A percentile compares a stretch with the other conserved stretches of the same genome.
These are phyloP conservation scores for Neofusicoccum umdonicola DNA, from an alignment of 2,329 filamentous ascomycete genomes.

Conservation along the genomic window DNA sequence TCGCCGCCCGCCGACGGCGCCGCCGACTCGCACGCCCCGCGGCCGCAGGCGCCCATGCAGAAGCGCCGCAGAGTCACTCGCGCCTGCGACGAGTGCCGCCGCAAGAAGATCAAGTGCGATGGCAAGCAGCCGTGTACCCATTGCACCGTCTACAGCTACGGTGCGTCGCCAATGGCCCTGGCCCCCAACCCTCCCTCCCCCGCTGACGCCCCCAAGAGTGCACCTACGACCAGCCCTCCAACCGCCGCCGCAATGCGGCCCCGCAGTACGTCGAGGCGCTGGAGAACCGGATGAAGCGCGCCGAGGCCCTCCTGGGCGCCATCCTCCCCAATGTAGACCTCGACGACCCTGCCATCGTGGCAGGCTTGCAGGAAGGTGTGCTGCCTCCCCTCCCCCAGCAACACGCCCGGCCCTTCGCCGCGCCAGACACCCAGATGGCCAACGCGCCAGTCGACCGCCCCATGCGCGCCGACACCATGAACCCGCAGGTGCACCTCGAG, in stretches of 20 bases:
- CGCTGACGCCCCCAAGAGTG: constrained; percentile 62
- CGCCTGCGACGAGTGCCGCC: constrained; percentile 43
- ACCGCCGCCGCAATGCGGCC: constrained; percentile 82
- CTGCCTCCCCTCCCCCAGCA: constrained; percentile 39
- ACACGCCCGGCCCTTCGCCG: constrained; percentile 9
- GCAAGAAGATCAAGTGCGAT: constrained; percentile 57
- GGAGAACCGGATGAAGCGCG: constrained; percentile 77
- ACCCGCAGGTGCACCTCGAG: constrained; percentile 21
- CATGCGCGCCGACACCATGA: constrained; percentile 8
- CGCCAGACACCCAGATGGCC: not conserved
- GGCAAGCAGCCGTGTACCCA: constrained; percentile 67
- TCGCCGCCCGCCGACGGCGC: not conserved
- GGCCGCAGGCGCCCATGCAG: constrained; percentile 15
- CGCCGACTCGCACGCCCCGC: not conserved
- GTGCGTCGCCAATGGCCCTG: constrained; percentile 48
- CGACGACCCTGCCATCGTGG: constrained; percentile 79
- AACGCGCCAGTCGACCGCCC: not conserved
- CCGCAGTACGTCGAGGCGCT: constrained; percentile 91
- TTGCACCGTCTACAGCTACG: constrained; percentile 97
- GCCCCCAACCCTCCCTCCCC: not conserved
- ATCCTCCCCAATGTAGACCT: constrained; percentile 82
- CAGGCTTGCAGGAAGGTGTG: constrained; percentile 67
- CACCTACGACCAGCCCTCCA: constrained; percentile 93
- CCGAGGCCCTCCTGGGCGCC: constrained; percentile 74
- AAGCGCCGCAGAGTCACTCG: constrained; percentile 45